Conservation (phyloP, 2,329 filamentous ascomycete species). For the Colletotrichum spaethianum region DNA sequence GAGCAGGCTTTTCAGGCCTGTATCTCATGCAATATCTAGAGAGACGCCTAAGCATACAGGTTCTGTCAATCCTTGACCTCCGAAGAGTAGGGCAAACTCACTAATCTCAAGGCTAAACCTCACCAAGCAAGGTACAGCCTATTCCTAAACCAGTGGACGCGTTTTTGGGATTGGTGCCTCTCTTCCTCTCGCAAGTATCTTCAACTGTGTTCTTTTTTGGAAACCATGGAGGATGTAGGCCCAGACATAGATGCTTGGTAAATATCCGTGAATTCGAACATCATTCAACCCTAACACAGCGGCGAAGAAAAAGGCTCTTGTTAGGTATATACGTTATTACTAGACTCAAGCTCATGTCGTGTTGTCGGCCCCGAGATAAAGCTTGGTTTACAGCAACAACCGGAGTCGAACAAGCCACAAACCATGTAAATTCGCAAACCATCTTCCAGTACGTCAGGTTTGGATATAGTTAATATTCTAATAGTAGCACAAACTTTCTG, state of each 20-base stretch:
- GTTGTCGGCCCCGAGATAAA: neutral
- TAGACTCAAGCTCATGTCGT: neutral
- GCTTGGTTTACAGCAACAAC: neutral
- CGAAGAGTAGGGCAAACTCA: too few species aligned
- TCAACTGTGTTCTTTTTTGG: too few species aligned
- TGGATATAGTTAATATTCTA: neutral
- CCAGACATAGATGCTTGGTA: neutral
- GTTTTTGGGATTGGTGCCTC: too few species aligned
- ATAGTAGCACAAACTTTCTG: neutral
- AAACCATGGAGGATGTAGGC: neutral
- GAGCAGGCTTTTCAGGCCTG: too few species aligned
- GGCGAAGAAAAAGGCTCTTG: rapidly evolving
- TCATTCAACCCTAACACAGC: neutral
- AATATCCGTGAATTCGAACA: neutral
- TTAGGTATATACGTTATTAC: neutral
- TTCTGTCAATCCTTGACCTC: too few species aligned
- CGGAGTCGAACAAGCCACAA: neutral
- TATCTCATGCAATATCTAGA: too few species aligned
- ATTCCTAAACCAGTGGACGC: too few species aligned
- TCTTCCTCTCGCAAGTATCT: too few species aligned
- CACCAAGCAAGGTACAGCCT: neutral
- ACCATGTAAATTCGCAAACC: too few species aligned
- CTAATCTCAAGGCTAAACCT: too few species aligned
- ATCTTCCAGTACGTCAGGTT: too few species aligned
- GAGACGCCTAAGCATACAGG: too few species aligned